Base-by-base conservation (phyloP, 2,329 filamentous ascomycete species). In the Westerdykella sp. region DNA sequence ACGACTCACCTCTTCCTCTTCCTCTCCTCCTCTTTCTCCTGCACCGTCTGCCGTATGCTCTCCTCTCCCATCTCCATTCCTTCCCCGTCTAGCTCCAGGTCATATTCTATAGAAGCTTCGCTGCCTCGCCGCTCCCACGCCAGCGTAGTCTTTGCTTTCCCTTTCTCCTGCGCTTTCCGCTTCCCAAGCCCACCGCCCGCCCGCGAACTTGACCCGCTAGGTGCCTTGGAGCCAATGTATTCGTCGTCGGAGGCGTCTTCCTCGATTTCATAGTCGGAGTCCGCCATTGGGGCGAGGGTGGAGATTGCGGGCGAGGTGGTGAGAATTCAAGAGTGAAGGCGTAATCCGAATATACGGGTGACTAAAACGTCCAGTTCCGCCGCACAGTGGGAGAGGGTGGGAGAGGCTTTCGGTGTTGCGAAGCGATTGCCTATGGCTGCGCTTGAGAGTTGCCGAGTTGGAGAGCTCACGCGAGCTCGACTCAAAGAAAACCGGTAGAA, bases 21-120 rank as follows among this genome's bases (percentile, higher is more conserved):
- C 63, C 86, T 82, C 16, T 87, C 87, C 66, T 95, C 88, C 39
- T 89, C 76, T 23, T 85, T 69, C 16, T 84, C 83, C 51, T 87
- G 82, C 34, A 95, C 77, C 11, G 78, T 76, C 34, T 78, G 79
- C 44, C 81, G 83, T 53, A 95, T 80, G 44, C 81, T 83, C 37
- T 86, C 88, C 69, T 94, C 87, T 34, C 81, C 54, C 12, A 55
- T 83, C 15, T 84, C 83, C 67, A 93, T 87, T 6, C 18, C 18
- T 39, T 86, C 78, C 28, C 3, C 32, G 5, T 35, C 32, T 11
- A 35, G 12, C 16, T 15, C 16, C 32, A 35, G n/a, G 7, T 35
- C 32, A 15, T 35, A 35, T 5, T 35, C 32, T 12, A 35, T 15
- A 3, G 32, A 15, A 2, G 32, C n/a, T 11, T 35, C 32, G 16